phyloP scores from a whole-genome alignment of 768 basidiomycete genomes.

The Neoboletus magnificus region DNA sequence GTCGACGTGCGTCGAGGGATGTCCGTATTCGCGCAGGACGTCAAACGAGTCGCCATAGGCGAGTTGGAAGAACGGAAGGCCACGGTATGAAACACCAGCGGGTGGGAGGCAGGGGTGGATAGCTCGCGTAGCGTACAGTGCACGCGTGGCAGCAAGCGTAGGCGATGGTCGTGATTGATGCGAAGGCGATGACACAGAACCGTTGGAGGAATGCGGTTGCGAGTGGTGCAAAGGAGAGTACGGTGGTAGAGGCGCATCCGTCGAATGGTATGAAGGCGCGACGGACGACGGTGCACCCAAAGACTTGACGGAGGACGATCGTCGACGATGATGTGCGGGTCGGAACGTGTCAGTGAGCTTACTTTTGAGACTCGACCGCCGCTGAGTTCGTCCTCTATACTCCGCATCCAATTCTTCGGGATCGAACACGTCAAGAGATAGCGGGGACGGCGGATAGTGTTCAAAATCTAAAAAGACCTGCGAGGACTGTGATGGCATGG shows the following conservation, averaged over 20 bases:
- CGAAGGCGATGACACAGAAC: slow-evolving; percentile 7
- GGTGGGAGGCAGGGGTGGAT: slow-evolving; percentile 70
- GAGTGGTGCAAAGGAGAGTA: slow-evolving; percentile 21
- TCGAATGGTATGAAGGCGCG: slow-evolving; percentile 20
- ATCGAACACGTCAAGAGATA: slow-evolving; percentile 23
- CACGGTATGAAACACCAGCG: slow-evolving; percentile 59
- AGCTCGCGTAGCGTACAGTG: slow-evolving; percentile 64
- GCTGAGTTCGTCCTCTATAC: slow-evolving; percentile 25
- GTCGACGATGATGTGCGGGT: slow-evolving; percentile 32
- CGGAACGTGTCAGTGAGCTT: slow-evolving; percentile 33
- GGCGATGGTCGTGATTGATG: slow-evolving; percentile 23
- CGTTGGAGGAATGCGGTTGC: slow-evolving; percentile 13
- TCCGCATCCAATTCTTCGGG: slow-evolving; percentile 24
- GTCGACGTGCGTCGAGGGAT: slow-evolving; percentile 69
- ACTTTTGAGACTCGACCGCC: slow-evolving; percentile 32
- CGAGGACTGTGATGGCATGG: slow-evolving; percentile 23
- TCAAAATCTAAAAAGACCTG: slow-evolving; percentile 29
- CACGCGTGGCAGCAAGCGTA: slow-evolving; percentile 33
- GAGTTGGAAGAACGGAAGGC: slow-evolving; percentile 76
- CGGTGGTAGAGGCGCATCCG: slow-evolving; percentile 21
- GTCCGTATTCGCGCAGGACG: slow-evolving; percentile 73
- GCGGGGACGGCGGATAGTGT: slow-evolving; percentile 28
- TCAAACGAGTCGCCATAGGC: slow-evolving; percentile 58
- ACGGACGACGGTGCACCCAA: slow-evolving; percentile 31
- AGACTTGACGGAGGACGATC: slow-evolving; percentile 33